Evolutionary conservation across 2,329 filamentous ascomycete species (phyloP).

Genomic region (Ascochyta pisi): DNA sequence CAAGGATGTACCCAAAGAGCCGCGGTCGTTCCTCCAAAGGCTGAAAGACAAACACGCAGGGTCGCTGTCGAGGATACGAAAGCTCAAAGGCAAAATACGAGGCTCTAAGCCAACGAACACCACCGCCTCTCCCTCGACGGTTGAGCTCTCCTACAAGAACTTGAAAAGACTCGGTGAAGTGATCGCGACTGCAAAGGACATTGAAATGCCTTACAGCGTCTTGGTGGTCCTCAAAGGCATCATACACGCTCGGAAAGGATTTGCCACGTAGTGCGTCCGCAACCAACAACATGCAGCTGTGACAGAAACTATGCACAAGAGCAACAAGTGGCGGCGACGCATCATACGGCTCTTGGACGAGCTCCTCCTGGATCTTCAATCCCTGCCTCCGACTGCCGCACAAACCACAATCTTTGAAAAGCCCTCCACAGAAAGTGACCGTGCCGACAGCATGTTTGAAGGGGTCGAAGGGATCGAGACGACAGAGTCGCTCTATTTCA

Average conservation of each 20-base stretch:
- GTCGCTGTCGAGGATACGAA: background rate
- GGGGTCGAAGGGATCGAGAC: background rate
- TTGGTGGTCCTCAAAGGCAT: slow-evolving; percentile 18
- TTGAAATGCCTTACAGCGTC: slow-evolving; percentile 10
- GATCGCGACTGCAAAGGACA: slow-evolving; percentile 1
- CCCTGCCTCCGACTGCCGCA: slow-evolving; percentile 1
- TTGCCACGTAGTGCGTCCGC: slow-evolving; percentile 19
- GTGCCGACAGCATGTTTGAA: slow-evolving; percentile 3
- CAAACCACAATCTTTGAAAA: background rate
- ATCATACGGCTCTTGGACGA: slow-evolving; percentile 16
- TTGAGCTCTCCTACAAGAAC: slow-evolving; percentile 5
- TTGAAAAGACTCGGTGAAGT: slow-evolving; percentile 6
- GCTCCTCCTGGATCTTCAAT: slow-evolving; percentile 4
- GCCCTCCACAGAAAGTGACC: background rate
- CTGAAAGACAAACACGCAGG: background rate
- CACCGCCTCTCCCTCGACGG: background rate
- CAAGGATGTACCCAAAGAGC: background rate
- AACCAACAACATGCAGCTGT: slow-evolving; percentile 3
- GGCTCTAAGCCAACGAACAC: background rate
- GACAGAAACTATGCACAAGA: background rate
- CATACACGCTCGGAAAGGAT: slow-evolving; percentile 20
- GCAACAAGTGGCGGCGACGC: slow-evolving; percentile 18
- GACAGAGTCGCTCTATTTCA: slow-evolving; percentile 5
- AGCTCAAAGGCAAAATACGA: background rate
- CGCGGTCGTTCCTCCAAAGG: background rate